phyloP scores from a whole-genome alignment of 768 basidiomycete genomes.

The Collybia mongolica region DNA sequence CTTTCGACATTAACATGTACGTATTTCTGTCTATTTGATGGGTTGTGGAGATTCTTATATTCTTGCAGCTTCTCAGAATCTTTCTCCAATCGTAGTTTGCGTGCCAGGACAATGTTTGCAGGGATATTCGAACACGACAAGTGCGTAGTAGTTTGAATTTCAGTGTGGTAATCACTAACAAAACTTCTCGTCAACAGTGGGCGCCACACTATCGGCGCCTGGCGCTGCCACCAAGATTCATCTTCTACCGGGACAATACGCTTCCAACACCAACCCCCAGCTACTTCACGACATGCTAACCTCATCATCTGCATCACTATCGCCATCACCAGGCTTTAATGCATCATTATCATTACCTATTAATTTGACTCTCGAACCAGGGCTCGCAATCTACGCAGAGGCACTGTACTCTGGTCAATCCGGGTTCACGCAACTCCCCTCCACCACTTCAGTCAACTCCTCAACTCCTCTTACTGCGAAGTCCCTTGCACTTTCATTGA shows the following conservation, averaged over 20 bases:
- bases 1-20: no score
- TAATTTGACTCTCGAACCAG: constrained; percentile 53
- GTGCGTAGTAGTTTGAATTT: constrained; percentile 22
- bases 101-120: constrained; percentile 72
- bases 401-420: constrained; percentile 55
- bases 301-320: constrained; percentile 47
- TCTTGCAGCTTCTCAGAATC: not conserved
- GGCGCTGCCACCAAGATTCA: constrained; percentile 44
- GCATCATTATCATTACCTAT: constrained; percentile 50
- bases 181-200: constrained; percentile 38
- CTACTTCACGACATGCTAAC: constrained; percentile 57
- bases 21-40: no score
- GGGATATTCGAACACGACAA: constrained; percentile 59
- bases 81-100: constrained; percentile 49
- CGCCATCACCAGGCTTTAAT: constrained; percentile 56
- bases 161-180: not conserved
- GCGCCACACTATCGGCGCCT: constrained; percentile 52
- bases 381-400: constrained; percentile 50
- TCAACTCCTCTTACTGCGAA: constrained; percentile 41
- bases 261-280: constrained; percentile 56
- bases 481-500: constrained; percentile 54
- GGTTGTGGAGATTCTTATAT: no score
- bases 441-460: constrained; percentile 33
- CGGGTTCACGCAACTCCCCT: constrained; percentile 46
- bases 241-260: constrained; percentile 63